phyloP scores from a whole-genome alignment of 2,329 filamentous ascomycete species.

The Pezicula neosporulosa region DNA sequence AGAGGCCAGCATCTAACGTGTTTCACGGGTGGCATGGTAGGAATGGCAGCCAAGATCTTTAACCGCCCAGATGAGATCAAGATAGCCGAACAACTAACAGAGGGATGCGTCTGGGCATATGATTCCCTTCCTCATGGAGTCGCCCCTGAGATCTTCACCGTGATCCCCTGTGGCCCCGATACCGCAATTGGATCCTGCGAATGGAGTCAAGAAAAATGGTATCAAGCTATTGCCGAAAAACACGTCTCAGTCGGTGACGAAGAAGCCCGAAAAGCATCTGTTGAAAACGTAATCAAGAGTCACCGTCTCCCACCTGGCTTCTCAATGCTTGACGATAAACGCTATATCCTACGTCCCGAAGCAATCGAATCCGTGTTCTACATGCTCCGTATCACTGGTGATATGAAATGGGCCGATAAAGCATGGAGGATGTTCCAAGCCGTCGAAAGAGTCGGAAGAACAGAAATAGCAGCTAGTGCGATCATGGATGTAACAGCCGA shows the following conservation, averaged over 20 bases:
- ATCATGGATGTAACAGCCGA: slow-evolving; percentile 40
- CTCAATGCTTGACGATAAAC: slow-evolving; percentile 15
- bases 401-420: slow-evolving; percentile 33
- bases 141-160: slow-evolving; percentile 56
- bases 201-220: slow-evolving; percentile 48
- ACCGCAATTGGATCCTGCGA: slow-evolving; percentile 15
- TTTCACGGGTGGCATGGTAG: slow-evolving; percentile 70
- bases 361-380: slow-evolving; percentile 67
- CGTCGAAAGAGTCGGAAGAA: slow-evolving; percentile 39
- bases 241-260: slow-evolving; percentile 58
- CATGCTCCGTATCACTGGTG: slow-evolving; percentile 38
- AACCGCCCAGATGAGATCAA: slow-evolving; percentile 48
- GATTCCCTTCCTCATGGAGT: slow-evolving; percentile 52
- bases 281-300: slow-evolving; percentile 9
- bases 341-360: slow-evolving; percentile 57
- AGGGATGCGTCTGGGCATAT: slow-evolving; percentile 63
- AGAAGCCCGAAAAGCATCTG: not conserved
- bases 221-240: slow-evolving; percentile 6
- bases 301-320: slow-evolving; percentile 18
- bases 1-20: slow-evolving; percentile 64
- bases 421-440: slow-evolving; percentile 47
- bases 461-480: slow-evolving; percentile 38
- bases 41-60: slow-evolving; percentile 61
- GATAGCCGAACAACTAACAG: slow-evolving; percentile 53
- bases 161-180: slow-evolving; percentile 17